These are phyloP conservation scores for Moniliophthora roreri DNA, from an alignment of 1,284 basidiomycete species.

Conservation along the genomic window DNA sequence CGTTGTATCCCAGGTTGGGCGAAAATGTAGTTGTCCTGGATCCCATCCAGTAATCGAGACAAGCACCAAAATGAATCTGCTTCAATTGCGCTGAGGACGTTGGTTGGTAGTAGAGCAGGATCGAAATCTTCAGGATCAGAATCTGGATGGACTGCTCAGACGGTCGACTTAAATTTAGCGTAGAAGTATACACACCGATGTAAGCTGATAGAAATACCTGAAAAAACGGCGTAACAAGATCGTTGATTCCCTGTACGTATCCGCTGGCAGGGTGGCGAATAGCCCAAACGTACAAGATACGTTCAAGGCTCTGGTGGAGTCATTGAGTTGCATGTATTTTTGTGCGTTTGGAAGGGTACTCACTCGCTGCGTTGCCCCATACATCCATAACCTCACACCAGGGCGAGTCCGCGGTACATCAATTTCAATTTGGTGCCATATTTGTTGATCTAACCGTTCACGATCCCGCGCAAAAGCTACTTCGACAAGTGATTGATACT, in stretches of 20 bases:
- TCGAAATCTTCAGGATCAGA: slow-evolving; percentile 89
- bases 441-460: slow-evolving; percentile 85
- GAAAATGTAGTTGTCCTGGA: slow-evolving; percentile 96
- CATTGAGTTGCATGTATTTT: background rate
- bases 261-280: slow-evolving; percentile 95
- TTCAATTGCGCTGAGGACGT: slow-evolving; percentile 81
- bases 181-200: slow-evolving; percentile 59
- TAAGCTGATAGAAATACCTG: slow-evolving; percentile 92
- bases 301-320: slow-evolving; percentile 73
- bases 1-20: slow-evolving; percentile 94
- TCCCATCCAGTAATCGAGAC: slow-evolving; percentile 89
- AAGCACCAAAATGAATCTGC: slow-evolving; percentile 98
- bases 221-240: slow-evolving; percentile 93
- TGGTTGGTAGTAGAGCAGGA: slow-evolving; percentile 67
- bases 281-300: slow-evolving; percentile 96
- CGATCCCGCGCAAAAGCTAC: slow-evolving; percentile 88
- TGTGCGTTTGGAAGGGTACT: slow-evolving; percentile 36
- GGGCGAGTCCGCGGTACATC: slow-evolving; percentile 94
- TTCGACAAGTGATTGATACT: slow-evolving; percentile 89
- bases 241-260: slow-evolving; percentile 98
- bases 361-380: slow-evolving; percentile 86
- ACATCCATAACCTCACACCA: slow-evolving; percentile 90
- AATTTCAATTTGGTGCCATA: slow-evolving; percentile 98
- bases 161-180: slow-evolving; percentile 11
- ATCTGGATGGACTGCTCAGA: slow-evolving; percentile 42